A percentile compares a stretch with the other conserved stretches of the same genome.
phyloP scores from a whole-genome alignment of 495 filamentous ascomycete genomes.

The Daldinia grandis region DNA sequence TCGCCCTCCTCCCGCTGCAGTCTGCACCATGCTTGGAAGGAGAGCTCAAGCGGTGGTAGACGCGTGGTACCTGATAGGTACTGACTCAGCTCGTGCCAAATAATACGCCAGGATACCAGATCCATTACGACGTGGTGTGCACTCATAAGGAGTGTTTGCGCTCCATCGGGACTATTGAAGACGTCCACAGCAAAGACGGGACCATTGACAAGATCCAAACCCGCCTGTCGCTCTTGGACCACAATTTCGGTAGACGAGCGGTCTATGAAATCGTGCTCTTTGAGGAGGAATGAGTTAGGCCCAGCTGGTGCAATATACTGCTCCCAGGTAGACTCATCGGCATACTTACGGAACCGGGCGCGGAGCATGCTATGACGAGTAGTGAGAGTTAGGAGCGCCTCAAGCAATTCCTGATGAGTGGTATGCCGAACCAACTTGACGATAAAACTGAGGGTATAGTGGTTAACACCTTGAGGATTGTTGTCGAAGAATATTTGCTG shows the following conservation, averaged over 20 bases:
- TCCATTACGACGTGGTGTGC: neutral
- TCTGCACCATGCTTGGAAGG: neutral
- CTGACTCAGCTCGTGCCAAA: neutral
- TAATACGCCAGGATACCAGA: neutral
- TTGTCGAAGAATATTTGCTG: neutral
- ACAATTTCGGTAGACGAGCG: neutral
- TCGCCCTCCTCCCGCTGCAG: neutral
- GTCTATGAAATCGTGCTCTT: neutral
- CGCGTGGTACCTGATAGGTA: neutral
- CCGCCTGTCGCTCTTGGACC: neutral
- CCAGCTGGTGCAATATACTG: neutral
- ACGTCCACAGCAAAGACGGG: neutral
- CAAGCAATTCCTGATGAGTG: neutral
- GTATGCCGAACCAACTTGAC: neutral
- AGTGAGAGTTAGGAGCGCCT: neutral
- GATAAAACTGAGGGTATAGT: neutral
- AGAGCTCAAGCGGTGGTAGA: neutral
- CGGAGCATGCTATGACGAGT: neutral
- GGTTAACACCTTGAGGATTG: neutral
- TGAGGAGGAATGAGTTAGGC: neutral
- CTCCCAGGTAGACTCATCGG: neutral
- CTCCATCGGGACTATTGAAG: neutral
- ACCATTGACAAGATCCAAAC: neutral
- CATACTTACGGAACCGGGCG: neutral
- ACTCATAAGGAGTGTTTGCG: neutral